Percentiles rank a stretch among this genome's conserved stretches.
Conservation (phyloP, 768 basidiomycete genomes). For the Rhizopogon roseolus region DNA sequence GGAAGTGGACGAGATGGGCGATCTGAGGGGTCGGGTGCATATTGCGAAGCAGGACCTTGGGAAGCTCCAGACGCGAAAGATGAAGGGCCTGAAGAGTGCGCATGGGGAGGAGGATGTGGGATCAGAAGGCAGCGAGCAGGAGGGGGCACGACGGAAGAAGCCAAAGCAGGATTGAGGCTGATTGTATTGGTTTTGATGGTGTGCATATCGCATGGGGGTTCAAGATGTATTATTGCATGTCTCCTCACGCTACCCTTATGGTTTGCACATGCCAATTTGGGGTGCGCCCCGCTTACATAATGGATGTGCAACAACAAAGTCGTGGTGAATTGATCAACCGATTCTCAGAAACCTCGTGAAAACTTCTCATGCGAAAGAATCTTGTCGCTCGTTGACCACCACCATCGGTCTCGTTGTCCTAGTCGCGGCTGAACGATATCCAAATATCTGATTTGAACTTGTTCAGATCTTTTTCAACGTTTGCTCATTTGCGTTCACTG, state of each 20-base stretch:
- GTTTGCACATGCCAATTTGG: neutral
- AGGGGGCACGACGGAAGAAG: slow-evolving; percentile 10
- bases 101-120: slow-evolving; percentile 15
- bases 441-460: neutral
- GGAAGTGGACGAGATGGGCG: slow-evolving; percentile 98
- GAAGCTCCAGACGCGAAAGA: slow-evolving; percentile 88
- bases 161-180: slow-evolving; percentile 8
- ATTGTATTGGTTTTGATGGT: slow-evolving; percentile 8
- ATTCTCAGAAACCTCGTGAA: slow-evolving; percentile 1
- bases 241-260: slow-evolving; percentile 5
- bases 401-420: neutral
- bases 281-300: slow-evolving; percentile 16
- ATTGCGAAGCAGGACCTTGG: slow-evolving; percentile 83
- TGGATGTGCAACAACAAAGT: neutral
- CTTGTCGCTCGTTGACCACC: slow-evolving; percentile 4
- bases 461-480: neutral
- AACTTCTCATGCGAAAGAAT: slow-evolving; percentile 14
- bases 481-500: neutral
- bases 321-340: neutral
- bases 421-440: neutral
- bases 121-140: neutral
- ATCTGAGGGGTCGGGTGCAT: slow-evolving; percentile 87
- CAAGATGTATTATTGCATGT: neutral
- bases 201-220: slow-evolving; percentile 1
- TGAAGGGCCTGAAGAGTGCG: slow-evolving; percentile 80